These are phyloP conservation scores for Aureobasidium mangrovei DNA, from an alignment of 2,329 filamentous ascomycete genomes.

Conservation along the genomic window DNA sequence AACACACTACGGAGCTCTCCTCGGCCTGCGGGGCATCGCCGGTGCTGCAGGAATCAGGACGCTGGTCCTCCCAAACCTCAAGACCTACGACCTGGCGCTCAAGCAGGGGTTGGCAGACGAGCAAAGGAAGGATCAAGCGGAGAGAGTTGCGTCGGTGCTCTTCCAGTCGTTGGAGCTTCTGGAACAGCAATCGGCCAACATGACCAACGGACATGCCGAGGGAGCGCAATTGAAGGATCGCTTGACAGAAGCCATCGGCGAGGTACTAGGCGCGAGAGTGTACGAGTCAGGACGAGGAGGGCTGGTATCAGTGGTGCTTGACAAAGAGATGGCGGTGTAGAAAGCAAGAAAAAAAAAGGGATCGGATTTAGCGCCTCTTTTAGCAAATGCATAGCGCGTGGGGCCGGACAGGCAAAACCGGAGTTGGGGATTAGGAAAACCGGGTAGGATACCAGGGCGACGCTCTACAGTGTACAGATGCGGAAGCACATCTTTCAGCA, in stretches of 20 bases:
- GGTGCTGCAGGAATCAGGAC: slow-evolving; percentile 56
- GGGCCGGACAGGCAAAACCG: slow-evolving; percentile 1
- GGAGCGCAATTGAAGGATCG: slow-evolving; percentile 33
- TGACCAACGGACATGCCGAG: slow-evolving; percentile 33
- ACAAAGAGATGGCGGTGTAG: slow-evolving; percentile 24
- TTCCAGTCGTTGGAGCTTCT: slow-evolving; percentile 48
- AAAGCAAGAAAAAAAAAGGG: neutral
- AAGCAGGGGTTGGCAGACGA: slow-evolving; percentile 47
- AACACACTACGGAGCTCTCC: slow-evolving; percentile 81
- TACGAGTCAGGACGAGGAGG: slow-evolving; percentile 27
- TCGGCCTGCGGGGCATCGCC: slow-evolving; percentile 69
- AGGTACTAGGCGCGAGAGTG: slow-evolving; percentile 16
- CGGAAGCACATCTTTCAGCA: neutral
- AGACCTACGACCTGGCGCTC: slow-evolving; percentile 54
- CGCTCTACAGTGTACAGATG: neutral
- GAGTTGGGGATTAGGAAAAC: neutral
- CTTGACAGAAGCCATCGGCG: slow-evolving; percentile 34
- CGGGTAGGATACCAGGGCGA: neutral
- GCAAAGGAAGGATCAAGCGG: slow-evolving; percentile 49
- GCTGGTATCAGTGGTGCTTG: slow-evolving; percentile 32
- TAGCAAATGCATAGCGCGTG: slow-evolving; percentile 6
- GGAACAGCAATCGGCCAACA: slow-evolving; percentile 34
- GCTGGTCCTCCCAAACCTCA: slow-evolving; percentile 58
- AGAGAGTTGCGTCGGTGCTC: slow-evolving; percentile 51
- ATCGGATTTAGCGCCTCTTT: neutral